A percentile compares a stretch with the other conserved stretches of the same genome.
phyloP scores from a whole-genome alignment of 805 yeast genomes.

The Candida quercuum region DNA sequence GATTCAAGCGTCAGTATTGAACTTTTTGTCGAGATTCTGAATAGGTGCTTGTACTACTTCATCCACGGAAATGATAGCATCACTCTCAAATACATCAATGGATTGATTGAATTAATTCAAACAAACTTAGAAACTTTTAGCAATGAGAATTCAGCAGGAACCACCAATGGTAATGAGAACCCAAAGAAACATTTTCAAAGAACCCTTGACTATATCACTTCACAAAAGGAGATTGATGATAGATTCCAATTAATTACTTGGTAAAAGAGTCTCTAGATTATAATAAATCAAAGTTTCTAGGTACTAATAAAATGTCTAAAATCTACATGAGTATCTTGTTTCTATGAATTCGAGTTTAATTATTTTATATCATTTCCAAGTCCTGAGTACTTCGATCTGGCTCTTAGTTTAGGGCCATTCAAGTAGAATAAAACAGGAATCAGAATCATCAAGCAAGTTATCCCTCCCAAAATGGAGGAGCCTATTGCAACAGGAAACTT shows the following conservation, averaged over 20 bases:
- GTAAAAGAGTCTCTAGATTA: too few species aligned
- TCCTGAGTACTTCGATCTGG: too few species aligned
- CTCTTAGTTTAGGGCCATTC: too few species aligned
- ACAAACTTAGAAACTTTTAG: slow-evolving; percentile 41
- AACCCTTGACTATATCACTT: slow-evolving; percentile 62
- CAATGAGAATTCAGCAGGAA: slow-evolving; percentile 1
- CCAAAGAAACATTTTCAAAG: slow-evolving; percentile 55
- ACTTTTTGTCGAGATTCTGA: slow-evolving; percentile 84
- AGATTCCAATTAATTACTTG: slow-evolving; percentile 51
- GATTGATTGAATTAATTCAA: slow-evolving; percentile 76
- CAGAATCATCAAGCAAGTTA: too few species aligned
- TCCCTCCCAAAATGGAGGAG: too few species aligned
- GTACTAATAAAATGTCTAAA: too few species aligned
- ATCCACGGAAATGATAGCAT: slow-evolving; percentile 72
- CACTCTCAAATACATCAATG: slow-evolving; percentile 72
- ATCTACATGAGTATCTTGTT: too few species aligned
- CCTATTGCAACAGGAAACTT: too few species aligned
- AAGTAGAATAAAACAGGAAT: too few species aligned
- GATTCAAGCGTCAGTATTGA: slow-evolving; percentile 71
- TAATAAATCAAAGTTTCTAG: too few species aligned
- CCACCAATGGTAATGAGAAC: slow-evolving; percentile 12
- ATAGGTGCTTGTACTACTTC: slow-evolving; percentile 79
- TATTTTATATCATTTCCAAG: too few species aligned
- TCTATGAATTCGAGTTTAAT: too few species aligned
- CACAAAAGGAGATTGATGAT: slow-evolving; percentile 66